These are phyloP conservation scores for Fusarium buharicum DNA, from an alignment of 2,329 filamentous ascomycete species.

Conservation along the genomic window DNA sequence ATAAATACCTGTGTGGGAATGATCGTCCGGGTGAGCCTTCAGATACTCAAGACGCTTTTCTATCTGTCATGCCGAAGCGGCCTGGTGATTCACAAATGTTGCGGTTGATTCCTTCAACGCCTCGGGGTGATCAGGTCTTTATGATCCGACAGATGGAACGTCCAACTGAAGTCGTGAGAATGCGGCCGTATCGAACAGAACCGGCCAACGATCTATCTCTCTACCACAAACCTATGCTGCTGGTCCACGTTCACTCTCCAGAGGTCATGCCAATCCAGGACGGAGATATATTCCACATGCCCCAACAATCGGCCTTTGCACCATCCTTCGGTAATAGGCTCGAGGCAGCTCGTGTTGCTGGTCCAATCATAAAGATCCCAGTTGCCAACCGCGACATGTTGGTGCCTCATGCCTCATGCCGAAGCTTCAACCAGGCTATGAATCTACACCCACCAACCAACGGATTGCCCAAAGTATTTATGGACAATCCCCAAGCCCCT, in stretches of 20 bases:
- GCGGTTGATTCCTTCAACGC: too few relatives aligned
- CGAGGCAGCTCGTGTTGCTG: neutral
- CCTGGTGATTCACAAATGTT: too few relatives aligned
- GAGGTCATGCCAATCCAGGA: too few relatives aligned
- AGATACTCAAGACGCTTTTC: neutral
- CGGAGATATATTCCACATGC: neutral
- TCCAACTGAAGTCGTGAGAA: too few relatives aligned
- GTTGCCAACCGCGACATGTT: too few relatives aligned
- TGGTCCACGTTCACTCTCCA: neutral
- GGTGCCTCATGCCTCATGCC: neutral
- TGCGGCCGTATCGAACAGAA: too few relatives aligned
- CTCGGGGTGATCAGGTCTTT: too few relatives aligned
- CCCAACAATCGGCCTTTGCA: neutral
- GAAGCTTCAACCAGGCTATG: neutral
- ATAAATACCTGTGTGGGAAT: too few relatives aligned
- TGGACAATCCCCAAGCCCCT: neutral
- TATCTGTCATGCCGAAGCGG: too few relatives aligned
- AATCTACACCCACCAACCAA: neutral
- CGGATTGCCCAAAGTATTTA: neutral
- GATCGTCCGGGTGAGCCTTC: neutral
- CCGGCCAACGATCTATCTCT: neutral
- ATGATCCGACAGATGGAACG: too few relatives aligned
- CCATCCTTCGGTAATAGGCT: neutral
- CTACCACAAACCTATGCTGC: neutral
- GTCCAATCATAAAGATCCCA: too few relatives aligned